phyloP scores from a whole-genome alignment of 2,329 filamentous ascomycete genomes.

The Cryphonectria parasitica region DNA sequence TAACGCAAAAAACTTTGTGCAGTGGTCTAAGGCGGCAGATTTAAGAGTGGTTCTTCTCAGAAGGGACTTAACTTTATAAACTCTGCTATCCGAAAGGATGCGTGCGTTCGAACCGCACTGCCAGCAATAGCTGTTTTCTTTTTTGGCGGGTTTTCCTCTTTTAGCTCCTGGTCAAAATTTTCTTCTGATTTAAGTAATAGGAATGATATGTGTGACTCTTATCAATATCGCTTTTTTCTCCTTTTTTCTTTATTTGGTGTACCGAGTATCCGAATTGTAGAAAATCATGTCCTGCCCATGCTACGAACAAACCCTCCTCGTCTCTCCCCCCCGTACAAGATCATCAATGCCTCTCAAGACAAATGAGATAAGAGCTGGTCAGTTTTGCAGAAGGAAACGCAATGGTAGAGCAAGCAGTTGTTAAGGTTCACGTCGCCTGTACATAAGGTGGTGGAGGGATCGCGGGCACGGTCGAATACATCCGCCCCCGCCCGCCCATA shows the following conservation, averaged over 20 bases:
- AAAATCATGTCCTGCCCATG: neutral
- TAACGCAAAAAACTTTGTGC: conserved; percentile 9
- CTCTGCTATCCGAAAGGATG: conserved; percentile 30
- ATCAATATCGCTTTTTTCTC: neutral
- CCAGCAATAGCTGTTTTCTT: conserved; percentile 20
- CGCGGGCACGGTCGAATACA: neutral
- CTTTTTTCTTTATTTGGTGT: too few relatives aligned
- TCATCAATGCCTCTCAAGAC: too few relatives aligned
- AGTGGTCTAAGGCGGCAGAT: conserved; percentile 29
- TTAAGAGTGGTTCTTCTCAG: neutral
- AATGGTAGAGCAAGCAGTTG: neutral
- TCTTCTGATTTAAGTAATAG: too few relatives aligned
- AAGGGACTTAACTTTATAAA: conserved; percentile 9
- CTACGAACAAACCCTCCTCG: neutral
- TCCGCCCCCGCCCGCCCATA: neutral
- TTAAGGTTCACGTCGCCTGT: neutral
- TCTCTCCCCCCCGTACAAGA: too few relatives aligned
- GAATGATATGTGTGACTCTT: too few relatives aligned
- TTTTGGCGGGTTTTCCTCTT: neutral
- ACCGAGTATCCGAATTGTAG: too few relatives aligned
- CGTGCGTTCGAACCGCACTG: conserved; percentile 30
- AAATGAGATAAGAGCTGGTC: too few relatives aligned
- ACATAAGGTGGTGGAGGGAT: neutral
- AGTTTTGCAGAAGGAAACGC: too few relatives aligned
- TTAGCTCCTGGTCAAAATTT: neutral